Base-by-base conservation (phyloP, 2,329 filamentous ascomycete species). In the Leptodontidium sp. region DNA sequence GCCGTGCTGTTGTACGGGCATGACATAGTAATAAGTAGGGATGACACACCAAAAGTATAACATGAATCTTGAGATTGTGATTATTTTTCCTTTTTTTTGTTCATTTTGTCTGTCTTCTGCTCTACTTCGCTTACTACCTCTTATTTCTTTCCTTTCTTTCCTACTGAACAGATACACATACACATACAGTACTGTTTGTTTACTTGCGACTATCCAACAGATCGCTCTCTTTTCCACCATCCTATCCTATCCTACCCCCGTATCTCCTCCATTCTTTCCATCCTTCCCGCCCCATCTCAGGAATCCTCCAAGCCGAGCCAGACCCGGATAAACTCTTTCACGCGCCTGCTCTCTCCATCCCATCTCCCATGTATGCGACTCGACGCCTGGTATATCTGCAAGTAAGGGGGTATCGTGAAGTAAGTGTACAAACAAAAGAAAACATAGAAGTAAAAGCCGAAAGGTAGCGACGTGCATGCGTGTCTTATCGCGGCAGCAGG, bases 391-490 rank as follows among this genome's bases (percentile, higher is more conserved):
- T 53, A 35, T 64, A 45, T 64, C 21, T 64, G 61, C 61, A 63
- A 64, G 49, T 24, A 53, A 64, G 14, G 61, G 61, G 61, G 61
- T 64, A 64, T 64, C 61, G 55, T 66, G 64, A 66, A 66, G 64
- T 66, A 66, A 66, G 64, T 66, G 21, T 53, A 45, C 49, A 55
- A n/a, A 52, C 45, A 59, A 53, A 53, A 53, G 29, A 24, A 64
- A 50, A 64, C 40, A 9, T 26, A 40, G 38, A 43, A 63, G 61
- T 12, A 52, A 40, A 43, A 15, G n/a, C 5, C 32, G 32, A 59
- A 59, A 15, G 26, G 21, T 32, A 32, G 29, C 29, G 14, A 21
- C 26, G n/a, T 35, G 47, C 49, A 61, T 43, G 15, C 24, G 15
- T 29, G 1, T 17, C 21, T 3, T 43, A 35, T 38, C n/a, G 43